Percentiles rank a stretch among this genome's conserved stretches.
Evolutionary conservation across 345 rosid genomes (phyloP).

Genomic region (Rhizophora mangle): DNA sequence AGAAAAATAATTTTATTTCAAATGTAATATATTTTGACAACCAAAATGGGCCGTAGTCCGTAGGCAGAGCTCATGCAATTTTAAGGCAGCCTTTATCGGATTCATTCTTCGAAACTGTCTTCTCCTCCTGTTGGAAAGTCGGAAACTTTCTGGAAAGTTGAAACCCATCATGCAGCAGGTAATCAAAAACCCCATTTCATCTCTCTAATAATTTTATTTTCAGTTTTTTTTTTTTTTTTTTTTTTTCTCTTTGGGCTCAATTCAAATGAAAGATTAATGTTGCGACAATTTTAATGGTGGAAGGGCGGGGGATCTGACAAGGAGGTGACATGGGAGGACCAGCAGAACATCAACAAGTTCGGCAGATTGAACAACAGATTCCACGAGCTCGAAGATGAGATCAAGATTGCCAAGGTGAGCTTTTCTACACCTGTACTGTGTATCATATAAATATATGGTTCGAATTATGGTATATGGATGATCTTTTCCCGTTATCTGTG

Average conservation of each 20-base stretch:
- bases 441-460: background rate
- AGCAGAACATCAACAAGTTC: conserved; percentile 86
- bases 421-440: no score
- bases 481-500: background rate
- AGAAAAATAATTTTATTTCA: no score
- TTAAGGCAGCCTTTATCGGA: no score
- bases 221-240: background rate
- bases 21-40: no score
- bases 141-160: background rate
- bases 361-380: conserved; percentile 77
- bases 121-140: no score
- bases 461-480: background rate
- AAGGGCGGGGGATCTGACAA: conserved; percentile 80
- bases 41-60: no score
- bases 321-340: conserved; percentile 97
- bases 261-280: background rate
- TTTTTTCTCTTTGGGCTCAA: background rate
- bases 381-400: conserved; percentile 85
- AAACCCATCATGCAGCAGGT: conserved; percentile 16
- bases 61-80: no score
- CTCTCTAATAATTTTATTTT: background rate
- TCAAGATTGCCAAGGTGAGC: conserved; percentile 69
- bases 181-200: conserved; percentile 12
- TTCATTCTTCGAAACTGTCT: no score
- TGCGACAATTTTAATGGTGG: conserved; percentile 15